Conservation (phyloP, 768 basidiomycete species). For the Calvatia gigantea region DNA sequence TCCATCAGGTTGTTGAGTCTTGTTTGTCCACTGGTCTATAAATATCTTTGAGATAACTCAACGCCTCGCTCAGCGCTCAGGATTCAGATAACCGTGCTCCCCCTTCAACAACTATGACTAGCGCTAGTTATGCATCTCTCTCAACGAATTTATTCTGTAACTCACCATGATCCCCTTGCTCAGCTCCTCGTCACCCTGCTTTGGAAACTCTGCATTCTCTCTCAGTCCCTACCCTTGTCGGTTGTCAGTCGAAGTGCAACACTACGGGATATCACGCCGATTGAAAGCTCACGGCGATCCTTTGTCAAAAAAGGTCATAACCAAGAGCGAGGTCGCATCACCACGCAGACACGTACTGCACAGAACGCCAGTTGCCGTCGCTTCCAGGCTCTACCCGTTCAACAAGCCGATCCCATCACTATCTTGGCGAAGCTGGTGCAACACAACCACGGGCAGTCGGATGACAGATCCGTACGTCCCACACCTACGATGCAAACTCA, state of each 20-base stretch:
- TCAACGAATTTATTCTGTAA: neutral
- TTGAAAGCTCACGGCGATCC: neutral
- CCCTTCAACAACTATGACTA: neutral
- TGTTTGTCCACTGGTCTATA: conserved; percentile 6
- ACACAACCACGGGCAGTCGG: no score
- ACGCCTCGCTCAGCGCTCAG: neutral
- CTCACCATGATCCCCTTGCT: neutral
- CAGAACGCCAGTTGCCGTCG: neutral
- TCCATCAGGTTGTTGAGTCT: conserved; percentile 5
- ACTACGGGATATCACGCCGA: neutral
- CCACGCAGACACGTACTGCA: conserved; percentile 37
- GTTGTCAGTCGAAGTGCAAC: neutral
- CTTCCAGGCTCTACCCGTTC: neutral
- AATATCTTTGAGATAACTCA: conserved; percentile 1
- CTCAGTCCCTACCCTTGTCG: neutral
- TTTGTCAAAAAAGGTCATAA: conserved; percentile 16
- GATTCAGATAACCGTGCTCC: neutral
- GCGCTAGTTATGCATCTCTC: neutral
- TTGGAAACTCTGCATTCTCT: neutral
- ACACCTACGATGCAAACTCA: no score
- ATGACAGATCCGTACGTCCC: no score
- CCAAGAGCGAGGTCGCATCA: conserved; percentile 24
- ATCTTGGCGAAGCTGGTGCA: no score
- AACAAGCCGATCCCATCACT: no score
- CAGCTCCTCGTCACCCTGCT: neutral